Conservation (phyloP, 148 eudicot species). For the Diospyros lotus region DNA sequence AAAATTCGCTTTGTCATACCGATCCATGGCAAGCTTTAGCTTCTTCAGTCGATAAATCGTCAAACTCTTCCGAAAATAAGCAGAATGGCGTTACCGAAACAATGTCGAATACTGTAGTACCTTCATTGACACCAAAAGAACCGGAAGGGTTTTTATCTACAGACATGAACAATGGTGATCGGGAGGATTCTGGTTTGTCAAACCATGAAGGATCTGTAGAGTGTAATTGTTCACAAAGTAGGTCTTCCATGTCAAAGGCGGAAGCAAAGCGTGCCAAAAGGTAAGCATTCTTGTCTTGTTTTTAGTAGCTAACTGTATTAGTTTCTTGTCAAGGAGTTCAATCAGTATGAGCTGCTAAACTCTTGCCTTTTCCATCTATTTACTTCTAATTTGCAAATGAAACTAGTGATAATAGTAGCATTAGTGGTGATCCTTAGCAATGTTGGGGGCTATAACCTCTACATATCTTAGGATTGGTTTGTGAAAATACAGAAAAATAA, state of each 20-base stretch:
- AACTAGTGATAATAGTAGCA: too few species aligned
- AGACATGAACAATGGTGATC: constrained; percentile 25
- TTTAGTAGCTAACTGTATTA: neutral
- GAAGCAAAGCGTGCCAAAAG: constrained; percentile 69
- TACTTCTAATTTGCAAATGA: neutral
- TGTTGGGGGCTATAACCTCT: too few species aligned
- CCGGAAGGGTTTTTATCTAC: constrained; percentile 14
- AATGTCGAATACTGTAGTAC: too few species aligned
- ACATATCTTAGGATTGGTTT: too few species aligned
- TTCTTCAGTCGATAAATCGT: constrained; percentile 13
- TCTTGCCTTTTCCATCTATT: neutral
- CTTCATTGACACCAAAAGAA: constrained; percentile 21
- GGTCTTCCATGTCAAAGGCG: constrained; percentile 40
- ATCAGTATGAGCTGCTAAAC: neutral
- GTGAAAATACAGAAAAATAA: too few species aligned
- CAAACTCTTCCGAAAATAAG: constrained; percentile 12
- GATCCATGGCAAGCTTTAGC: constrained; percentile 7
- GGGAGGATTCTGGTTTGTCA: constrained; percentile 26
- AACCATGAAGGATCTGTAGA: constrained; percentile 30
- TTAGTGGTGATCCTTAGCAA: too few species aligned
- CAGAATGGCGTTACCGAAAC: constrained; percentile 15
- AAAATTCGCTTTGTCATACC: constrained; percentile 22
- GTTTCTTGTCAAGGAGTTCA: neutral
- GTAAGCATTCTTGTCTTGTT: constrained; percentile 31
- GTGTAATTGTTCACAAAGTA: constrained; percentile 26